Evolutionary conservation across 2,329 filamentous ascomycete genomes (phyloP), one percentile per base, ranked within the genome.

Genomic region (Talaromyces atroroseus): DNA sequence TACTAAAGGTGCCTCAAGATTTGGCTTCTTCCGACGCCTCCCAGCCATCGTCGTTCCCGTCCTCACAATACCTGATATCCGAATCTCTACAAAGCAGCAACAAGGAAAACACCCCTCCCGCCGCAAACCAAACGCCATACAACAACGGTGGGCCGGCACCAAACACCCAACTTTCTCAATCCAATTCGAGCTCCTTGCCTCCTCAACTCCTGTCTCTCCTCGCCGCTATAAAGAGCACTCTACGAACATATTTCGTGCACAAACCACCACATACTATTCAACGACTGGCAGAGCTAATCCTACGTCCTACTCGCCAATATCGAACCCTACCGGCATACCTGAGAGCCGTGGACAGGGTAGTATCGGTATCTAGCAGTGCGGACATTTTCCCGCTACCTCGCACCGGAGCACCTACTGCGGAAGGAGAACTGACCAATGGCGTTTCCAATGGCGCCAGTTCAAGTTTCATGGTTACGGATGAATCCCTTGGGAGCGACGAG

Each of bases 181-280:
- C 49, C 71, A 77, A 21, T 75, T 78, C 70, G n/a, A 63, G 76
- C 10, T 76, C 76, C 42, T 78, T 92, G 14, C 87, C 88, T 2
- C 78, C 79, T 7, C 84, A 86, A 60, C 77, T 92, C 50, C 74
- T 79, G 57, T 78, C 80, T 54, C 82, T 90, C 67, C 74, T 90
- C 48, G 69, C 73, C 58, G 82, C 82, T 57, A 86, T 90, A 53
- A 69, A 73, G 60, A 69, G 68, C 16, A 84, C 86, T 16, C 77
- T 96, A 40, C 78, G 74, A 50, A 78, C 77, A 2, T 82, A 81
- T 62, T 99, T 99, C 72, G 69, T 82, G 21, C 76, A 78, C 2
- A 82, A 88, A 64, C 92, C 94, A 1, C 94, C 94, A 0, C 90
- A 97, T 70, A 97, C 94, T 2, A 82, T 96, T 60, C 94, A 99